Percentiles rank a stretch among this genome's conserved stretches.
phyloP scores from a whole-genome alignment of 2,329 filamentous ascomycete species.

The Hymenoscyphus scutula region DNA sequence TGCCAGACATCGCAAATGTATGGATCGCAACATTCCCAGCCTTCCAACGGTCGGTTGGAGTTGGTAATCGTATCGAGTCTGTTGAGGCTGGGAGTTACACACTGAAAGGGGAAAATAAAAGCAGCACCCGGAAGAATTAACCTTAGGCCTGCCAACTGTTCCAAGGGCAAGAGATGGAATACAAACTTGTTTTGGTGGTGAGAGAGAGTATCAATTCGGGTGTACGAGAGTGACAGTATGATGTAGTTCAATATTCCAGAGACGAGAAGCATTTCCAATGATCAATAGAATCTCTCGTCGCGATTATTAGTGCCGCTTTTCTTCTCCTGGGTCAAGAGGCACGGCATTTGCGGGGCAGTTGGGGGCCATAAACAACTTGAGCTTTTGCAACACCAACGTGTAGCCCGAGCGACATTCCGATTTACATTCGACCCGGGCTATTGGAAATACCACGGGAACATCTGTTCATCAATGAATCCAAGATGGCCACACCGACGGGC shows the following conservation, averaged over 20 bases:
- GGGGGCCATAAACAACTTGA: not conserved
- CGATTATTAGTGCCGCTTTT: not conserved
- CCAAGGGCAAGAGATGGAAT: too few species aligned
- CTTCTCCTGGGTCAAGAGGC: not conserved
- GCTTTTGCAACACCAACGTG: not conserved
- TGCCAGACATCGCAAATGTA: constrained; percentile 22
- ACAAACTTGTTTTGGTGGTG: too few species aligned
- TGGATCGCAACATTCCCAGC: not conserved
- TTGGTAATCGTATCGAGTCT: not conserved
- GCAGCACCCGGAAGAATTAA: not conserved
- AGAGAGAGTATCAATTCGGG: not conserved
- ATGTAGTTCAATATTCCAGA: not conserved
- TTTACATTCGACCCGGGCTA: too few species aligned
- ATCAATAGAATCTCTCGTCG: not conserved
- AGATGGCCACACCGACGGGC: not conserved
- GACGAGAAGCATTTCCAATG: not conserved
- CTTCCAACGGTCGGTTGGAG: not conserved
- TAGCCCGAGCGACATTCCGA: not conserved
- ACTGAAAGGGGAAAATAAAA: not conserved
- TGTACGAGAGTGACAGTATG: not conserved
- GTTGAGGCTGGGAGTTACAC: not conserved
- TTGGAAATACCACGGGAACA: not conserved
- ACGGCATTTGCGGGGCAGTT: not conserved
- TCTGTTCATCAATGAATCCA: not conserved
- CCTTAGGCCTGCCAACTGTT: not conserved